Percentiles rank a stretch among this genome's conserved stretches.
These are phyloP conservation scores for Arctium minus DNA, from an alignment of 129 eudicot genomes.

Conservation along the genomic window DNA sequence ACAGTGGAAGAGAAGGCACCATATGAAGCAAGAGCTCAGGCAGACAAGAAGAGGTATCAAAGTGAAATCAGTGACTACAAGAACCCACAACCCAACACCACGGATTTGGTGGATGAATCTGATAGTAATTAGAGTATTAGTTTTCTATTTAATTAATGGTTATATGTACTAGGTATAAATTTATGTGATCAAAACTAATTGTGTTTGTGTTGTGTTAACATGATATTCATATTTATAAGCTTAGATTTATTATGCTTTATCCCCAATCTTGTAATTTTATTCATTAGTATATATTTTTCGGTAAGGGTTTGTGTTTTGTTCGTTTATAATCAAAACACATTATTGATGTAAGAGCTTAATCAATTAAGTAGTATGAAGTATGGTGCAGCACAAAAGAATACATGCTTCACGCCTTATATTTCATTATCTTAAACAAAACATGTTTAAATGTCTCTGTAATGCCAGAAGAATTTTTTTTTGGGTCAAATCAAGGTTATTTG, in stretches of 20 bases:
- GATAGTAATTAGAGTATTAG: constrained; percentile 39
- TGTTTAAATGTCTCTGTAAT: too few species aligned
- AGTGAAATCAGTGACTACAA: constrained; percentile 73
- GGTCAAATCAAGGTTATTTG: too few species aligned
- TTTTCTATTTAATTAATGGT: neutral
- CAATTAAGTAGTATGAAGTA: too few species aligned
- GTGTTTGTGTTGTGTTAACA: neutral
- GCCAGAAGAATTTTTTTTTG: too few species aligned
- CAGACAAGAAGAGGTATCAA: constrained; percentile 70
- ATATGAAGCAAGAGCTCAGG: constrained; percentile 74
- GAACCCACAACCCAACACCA: constrained; percentile 49
- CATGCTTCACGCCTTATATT: too few species aligned
- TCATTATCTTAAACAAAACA: too few species aligned
- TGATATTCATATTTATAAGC: neutral
- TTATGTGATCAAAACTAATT: neutral
- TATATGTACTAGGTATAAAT: neutral
- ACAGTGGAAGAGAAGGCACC: constrained; percentile 87
- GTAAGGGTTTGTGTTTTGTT: too few species aligned
- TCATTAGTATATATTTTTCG: neutral
- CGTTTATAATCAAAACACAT: too few species aligned
- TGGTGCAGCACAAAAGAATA: too few species aligned
- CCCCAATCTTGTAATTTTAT: neutral
- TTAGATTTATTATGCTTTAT: neutral
- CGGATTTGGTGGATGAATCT: constrained; percentile 66
- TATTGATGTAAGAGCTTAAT: too few species aligned